Base-by-base conservation (phyloP, 176 grass and related monocot genomes). In the Rhynchospora pubera region DNA sequence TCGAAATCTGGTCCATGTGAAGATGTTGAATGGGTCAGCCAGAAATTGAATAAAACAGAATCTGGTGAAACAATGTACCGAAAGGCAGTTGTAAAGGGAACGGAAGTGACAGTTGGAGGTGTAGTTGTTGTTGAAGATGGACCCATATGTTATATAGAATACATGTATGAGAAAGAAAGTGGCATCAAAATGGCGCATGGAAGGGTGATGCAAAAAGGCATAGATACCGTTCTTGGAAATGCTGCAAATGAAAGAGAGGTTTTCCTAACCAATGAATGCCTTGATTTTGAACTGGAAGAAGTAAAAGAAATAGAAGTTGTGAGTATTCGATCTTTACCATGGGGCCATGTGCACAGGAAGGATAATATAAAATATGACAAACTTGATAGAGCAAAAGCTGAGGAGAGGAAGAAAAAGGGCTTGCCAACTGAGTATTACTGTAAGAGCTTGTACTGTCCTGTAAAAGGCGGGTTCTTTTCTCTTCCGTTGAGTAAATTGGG, bases 161-260 rank as follows among this genome's bases (percentile, higher is more conserved):
- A 93, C 70, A 93, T 99, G 93, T 99, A 90, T 82, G 89, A 99
- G 85, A 93, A 85, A 84, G 52, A 34, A 80, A 72, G 89, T 82
- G 91, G 89, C 67, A 73, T 74, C 56, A 91, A 99, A 81, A 93
- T 96, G 86, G 89, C 89, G 61, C 97, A 99, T 74, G 97, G 97
- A 86, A 93, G 97, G 53, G 69, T 89, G 2, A 43, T 99, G 77
- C 87, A 87, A 55, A 91, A 86, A 78, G 97, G 97, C 50, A 88
- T 79, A 57, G 70, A 96, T 22, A 99, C 97, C 30, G 61, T 96
- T 82, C 97, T 99, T 69, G 93, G 89, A 86, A 99, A 99, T 95
- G 87, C 97, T 58, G 90, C 97, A 82, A 91, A 91, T 83, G 93
- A 93, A 85, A 99, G 97, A 65, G 97, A 99, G 57, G 67, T 99